A percentile compares a stretch with the other conserved stretches of the same genome.
These are phyloP conservation scores for Pseudogymnoascus sp. DNA, from an alignment of 2,329 filamentous ascomycete species.

Conservation along the genomic window DNA sequence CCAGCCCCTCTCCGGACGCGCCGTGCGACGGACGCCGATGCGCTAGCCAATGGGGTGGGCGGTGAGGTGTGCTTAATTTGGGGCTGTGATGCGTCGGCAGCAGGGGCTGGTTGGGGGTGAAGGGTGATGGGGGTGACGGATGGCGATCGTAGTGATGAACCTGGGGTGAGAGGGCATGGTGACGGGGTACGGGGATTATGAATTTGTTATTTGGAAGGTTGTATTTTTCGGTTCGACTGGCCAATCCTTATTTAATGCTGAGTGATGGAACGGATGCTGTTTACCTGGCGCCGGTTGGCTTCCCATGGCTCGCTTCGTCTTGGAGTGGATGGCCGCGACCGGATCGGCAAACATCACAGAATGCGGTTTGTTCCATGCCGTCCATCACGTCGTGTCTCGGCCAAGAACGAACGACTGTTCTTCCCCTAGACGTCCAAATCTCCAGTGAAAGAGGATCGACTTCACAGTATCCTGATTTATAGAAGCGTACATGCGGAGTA, in stretches of 20 bases:
- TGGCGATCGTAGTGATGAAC: background rate
- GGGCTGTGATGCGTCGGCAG: conserved; percentile 1
- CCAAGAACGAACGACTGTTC: background rate
- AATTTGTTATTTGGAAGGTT: background rate
- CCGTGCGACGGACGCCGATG: background rate
- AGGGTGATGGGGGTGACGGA: background rate
- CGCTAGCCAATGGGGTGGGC: background rate
- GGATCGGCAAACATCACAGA: background rate
- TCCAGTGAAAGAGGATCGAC: background rate
- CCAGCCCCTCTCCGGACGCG: background rate
- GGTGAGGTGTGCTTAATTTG: conserved; percentile 6
- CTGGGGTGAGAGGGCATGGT: background rate
- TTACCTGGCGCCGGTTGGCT: background rate
- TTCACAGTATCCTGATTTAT: background rate
- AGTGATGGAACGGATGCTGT: background rate
- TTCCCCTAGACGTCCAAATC: background rate
- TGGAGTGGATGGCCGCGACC: background rate
- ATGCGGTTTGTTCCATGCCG: background rate
- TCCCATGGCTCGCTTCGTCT: background rate
- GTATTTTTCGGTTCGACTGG: background rate
- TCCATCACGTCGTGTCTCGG: background rate
- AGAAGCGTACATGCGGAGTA: background rate
- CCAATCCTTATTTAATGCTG: background rate
- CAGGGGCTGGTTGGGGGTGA: background rate
- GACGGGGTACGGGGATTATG: conserved; percentile 1